Conservation (phyloP, 2,329 filamentous ascomycete species). For the Phaeoacremonium minimum region DNA sequence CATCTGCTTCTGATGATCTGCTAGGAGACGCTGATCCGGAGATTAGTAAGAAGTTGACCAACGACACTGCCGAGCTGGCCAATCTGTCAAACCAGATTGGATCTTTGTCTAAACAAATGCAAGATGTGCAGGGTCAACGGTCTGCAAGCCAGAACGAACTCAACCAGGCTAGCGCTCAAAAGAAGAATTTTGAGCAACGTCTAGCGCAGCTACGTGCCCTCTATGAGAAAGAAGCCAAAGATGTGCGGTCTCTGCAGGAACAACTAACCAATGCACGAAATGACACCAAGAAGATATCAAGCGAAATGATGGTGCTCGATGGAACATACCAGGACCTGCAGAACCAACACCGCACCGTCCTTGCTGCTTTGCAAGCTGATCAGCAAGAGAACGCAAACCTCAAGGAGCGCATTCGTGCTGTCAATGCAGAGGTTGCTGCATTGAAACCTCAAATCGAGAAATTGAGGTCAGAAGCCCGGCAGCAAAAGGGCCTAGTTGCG, state of each 20-base stretch:
- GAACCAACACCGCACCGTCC: constrained; percentile 73
- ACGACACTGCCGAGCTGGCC: constrained; percentile 86
- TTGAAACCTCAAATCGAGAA: constrained; percentile 92
- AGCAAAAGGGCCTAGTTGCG: constrained; percentile 92
- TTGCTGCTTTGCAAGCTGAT: constrained; percentile 73
- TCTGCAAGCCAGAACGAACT: constrained; percentile 76
- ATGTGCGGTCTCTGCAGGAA: constrained; percentile 80
- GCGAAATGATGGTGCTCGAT: constrained; percentile 79
- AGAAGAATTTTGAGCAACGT: constrained; percentile 87
- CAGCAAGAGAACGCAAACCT: constrained; percentile 82
- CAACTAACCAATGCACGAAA: constrained; percentile 70
- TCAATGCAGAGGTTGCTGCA: constrained; percentile 78
- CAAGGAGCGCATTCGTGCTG: constrained; percentile 80
- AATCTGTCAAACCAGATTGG: constrained; percentile 96
- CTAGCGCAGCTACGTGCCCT: constrained; percentile 79
- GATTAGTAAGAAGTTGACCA: constrained; percentile 80
- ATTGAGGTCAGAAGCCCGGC: constrained; percentile 82
- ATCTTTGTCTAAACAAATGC: constrained; percentile 87
- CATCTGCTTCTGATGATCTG: constrained; percentile 70
- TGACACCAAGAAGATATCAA: constrained; percentile 79
- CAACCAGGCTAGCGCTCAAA: constrained; percentile 76
- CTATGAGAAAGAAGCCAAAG: constrained; percentile 90
- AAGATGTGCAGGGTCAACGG: constrained; percentile 83
- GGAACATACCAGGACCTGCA: constrained; percentile 77
- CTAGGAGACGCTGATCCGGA: constrained; percentile 89